Base-by-base conservation (phyloP, 768 basidiomycete genomes). In the Thelephora ganbajun region DNA sequence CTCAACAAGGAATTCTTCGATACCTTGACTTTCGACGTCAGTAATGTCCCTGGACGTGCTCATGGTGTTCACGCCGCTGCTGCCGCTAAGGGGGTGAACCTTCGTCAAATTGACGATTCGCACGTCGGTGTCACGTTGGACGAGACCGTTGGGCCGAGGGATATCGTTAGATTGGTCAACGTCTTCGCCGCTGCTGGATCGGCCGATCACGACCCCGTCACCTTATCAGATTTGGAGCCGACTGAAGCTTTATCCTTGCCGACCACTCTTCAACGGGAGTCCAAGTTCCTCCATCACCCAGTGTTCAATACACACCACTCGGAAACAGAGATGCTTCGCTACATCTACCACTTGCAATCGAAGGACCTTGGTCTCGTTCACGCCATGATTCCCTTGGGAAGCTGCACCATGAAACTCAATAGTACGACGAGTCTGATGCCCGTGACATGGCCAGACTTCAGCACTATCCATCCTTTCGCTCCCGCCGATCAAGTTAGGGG, bases 391-490 rank as follows among this genome's bases (percentile, higher is more conserved):
- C 83, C 89, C 11, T 76, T 93, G 2, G 92, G 92, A 49, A 92
- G 89, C 61, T 93, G 92, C 65, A 94, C 92, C 5, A 96, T 94
- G 92, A 96, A 98, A 66, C 74, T 99, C 48, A 99, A 99, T 69
- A 91, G 90, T 60, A 96, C 93, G 2, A 92, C 89, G 41, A 94
- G 93, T 57, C 97, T 98, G 92, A 83, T 90, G 37, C 93, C 94
- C 2, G 68, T 99, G 33, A 94, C 91, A 2, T 92, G 87, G 84
- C 86, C 90, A 7, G 90, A 92, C 63, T 98, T 91, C 62, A 76
- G 83, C 46, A 67, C 71, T 44, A 77, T 98, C 4, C 96, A 99
- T 66, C 96, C 96, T 0, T 98, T 98, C 62, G 88, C 79, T 2
- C 94, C 96, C 2, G 66, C 67, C 44, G 81, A 92, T 50, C 96